These are phyloP conservation scores for Zelonia costaricensis DNA, from an alignment of 208 protist species.

Conservation along the genomic window DNA sequence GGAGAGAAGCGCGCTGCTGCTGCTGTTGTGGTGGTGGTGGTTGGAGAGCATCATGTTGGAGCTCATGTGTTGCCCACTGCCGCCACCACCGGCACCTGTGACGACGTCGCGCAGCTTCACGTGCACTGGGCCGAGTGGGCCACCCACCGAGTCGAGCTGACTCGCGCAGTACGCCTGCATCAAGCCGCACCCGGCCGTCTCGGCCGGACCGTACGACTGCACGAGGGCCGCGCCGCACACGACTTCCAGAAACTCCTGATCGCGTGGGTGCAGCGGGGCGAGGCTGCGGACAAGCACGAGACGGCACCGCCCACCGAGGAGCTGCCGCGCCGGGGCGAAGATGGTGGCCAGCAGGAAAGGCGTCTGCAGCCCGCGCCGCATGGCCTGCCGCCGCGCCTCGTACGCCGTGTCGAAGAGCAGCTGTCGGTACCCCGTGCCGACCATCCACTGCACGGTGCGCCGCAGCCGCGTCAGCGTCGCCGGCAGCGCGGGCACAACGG, in stretches of 20 bases:
- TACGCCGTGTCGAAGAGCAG: constrained; percentile 73
- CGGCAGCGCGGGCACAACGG: constrained; percentile 62
- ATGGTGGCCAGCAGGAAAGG: constrained; percentile 76
- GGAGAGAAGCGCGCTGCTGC: not conserved
- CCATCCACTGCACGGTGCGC: constrained; percentile 40
- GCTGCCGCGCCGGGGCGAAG: constrained; percentile 62
- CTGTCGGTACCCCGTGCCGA: constrained; percentile 40
- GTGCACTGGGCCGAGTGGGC: constrained; percentile 54
- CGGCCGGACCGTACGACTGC: constrained; percentile 55
- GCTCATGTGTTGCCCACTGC: too few species aligned
- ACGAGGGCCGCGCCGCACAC: constrained; percentile 56
- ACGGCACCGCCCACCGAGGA: constrained; percentile 77
- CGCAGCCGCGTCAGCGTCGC: constrained; percentile 62
- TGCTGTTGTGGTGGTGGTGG: constrained; percentile 3
- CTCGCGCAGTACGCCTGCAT: constrained; percentile 36
- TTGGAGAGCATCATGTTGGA: constrained; percentile 31
- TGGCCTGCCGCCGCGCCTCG: constrained; percentile 45
- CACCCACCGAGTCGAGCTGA: constrained; percentile 37
- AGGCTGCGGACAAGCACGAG: constrained; percentile 37
- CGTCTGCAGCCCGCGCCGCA: constrained; percentile 66
- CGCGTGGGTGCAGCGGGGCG: constrained; percentile 44
- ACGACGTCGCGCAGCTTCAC: constrained; percentile 86
- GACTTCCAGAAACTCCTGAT: constrained; percentile 75
- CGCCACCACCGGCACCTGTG: not conserved
- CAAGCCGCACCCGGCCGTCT: constrained; percentile 48